phyloP scores from a whole-genome alignment of 1,284 basidiomycete species.

The Cyathus olla region DNA sequence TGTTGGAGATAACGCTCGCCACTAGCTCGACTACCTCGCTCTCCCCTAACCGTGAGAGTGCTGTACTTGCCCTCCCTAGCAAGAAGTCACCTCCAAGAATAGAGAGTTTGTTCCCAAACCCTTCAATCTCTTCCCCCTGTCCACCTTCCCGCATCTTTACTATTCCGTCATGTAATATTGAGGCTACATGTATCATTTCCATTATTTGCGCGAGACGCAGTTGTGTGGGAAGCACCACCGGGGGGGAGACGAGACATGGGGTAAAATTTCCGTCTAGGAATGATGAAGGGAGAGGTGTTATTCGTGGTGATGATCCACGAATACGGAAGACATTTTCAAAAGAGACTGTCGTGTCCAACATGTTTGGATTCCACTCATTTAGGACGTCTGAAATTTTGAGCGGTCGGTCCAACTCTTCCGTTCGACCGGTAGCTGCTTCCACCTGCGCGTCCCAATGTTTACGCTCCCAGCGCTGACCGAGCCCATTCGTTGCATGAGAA shows the following conservation, averaged over 20 bases:
- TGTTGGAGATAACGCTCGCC: slow-evolving; percentile 92
- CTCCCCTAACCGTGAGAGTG: slow-evolving; percentile 88
- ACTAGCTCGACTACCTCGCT: slow-evolving; percentile 95
- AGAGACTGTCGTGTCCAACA: slow-evolving; percentile 72
- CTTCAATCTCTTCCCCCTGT: slow-evolving; percentile 65
- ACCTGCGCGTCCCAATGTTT: slow-evolving; percentile 58
- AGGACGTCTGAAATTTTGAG: slow-evolving; percentile 81
- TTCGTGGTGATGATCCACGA: slow-evolving; percentile 36
- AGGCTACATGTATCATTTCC: slow-evolving; percentile 99
- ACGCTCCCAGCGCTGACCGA: slow-evolving; percentile 73
- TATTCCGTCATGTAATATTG: slow-evolving; percentile 95
- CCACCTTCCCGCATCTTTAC: slow-evolving; percentile 73
- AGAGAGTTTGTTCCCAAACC: slow-evolving; percentile 96
- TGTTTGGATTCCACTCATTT: slow-evolving; percentile 88
- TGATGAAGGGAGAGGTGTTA: slow-evolving; percentile 23
- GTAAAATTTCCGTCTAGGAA: slow-evolving; percentile 25
- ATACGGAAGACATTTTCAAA: slow-evolving; percentile 54
- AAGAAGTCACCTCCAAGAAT: slow-evolving; percentile 97
- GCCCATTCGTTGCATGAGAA: slow-evolving; percentile 91
- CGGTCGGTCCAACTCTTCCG: slow-evolving; percentile 70
- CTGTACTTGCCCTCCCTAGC: slow-evolving; percentile 91
- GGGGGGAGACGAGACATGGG: slow-evolving; percentile 43
- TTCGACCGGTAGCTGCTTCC: slow-evolving; percentile 66
- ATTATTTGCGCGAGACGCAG: slow-evolving; percentile 94
- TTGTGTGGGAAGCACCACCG: slow-evolving; percentile 84